These are phyloP conservation scores for Fraxinus velutina DNA, from an alignment of 305 asterid genomes.

Conservation along the genomic window DNA sequence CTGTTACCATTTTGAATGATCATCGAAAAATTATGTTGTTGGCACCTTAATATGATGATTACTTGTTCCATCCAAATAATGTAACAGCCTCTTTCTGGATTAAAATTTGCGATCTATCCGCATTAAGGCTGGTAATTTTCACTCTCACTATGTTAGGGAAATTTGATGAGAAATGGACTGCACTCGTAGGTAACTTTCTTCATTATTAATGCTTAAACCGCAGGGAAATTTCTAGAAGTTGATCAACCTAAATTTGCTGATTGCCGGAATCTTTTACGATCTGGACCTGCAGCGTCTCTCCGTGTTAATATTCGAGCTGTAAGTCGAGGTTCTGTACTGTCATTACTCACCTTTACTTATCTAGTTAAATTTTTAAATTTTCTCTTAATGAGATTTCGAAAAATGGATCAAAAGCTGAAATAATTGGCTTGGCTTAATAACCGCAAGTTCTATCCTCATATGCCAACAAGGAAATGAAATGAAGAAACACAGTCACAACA, in stretches of 20 bases:
- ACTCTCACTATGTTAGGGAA: background rate
- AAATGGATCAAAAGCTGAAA: slow-evolving; percentile 1
- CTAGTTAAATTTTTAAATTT: background rate
- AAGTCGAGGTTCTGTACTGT: slow-evolving; percentile 30
- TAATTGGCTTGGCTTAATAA: background rate
- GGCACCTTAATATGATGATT: background rate
- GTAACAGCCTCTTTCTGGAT: background rate
- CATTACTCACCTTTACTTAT: background rate
- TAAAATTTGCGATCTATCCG: background rate
- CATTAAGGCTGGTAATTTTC: background rate
- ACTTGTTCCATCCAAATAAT: background rate
- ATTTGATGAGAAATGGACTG: background rate
- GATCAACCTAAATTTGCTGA: slow-evolving; percentile 66
- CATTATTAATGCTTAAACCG: slow-evolving; percentile 14
- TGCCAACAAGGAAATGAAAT: background rate
- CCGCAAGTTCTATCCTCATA: background rate
- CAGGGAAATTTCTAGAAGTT: slow-evolving; percentile 62
- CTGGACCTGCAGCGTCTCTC: slow-evolving; percentile 92
- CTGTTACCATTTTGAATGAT: background rate
- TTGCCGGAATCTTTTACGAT: slow-evolving; percentile 77
- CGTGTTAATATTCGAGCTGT: slow-evolving; percentile 96
- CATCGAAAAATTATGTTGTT: background rate
- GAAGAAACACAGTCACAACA: background rate
- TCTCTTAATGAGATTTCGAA: background rate
- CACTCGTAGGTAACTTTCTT: background rate